A percentile compares a stretch with the other conserved stretches of the same genome.
Conservation (phyloP, 768 basidiomycete species). For the Serendipita indica region DNA sequence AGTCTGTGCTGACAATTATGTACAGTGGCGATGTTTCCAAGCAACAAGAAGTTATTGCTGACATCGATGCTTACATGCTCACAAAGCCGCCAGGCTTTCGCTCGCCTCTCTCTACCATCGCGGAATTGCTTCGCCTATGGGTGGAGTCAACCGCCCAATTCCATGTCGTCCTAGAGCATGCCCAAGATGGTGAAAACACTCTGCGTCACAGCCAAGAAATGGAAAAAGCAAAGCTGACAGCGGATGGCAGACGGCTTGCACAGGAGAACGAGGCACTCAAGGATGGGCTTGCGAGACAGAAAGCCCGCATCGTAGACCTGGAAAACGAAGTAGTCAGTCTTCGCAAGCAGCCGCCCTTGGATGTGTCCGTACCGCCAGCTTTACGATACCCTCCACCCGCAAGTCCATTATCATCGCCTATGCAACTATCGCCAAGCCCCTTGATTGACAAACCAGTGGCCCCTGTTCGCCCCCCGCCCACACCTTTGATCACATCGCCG, state of each 20-base stretch:
- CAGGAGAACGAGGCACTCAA: background rate
- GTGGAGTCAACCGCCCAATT: background rate
- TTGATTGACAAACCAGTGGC: too few species aligned
- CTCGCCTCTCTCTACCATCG: background rate
- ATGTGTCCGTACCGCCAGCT: too few species aligned
- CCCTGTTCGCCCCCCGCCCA: too few species aligned
- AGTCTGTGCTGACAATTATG: background rate
- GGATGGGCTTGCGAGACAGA: background rate
- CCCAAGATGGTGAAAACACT: background rate
- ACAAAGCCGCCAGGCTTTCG: background rate
- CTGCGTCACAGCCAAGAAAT: background rate
- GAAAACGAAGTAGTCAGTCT: background rate
- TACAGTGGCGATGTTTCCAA: background rate
- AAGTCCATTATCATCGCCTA: too few species aligned
- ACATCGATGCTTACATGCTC: background rate
- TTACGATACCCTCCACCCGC: too few species aligned
- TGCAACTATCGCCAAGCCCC: too few species aligned
- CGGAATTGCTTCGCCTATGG: background rate
- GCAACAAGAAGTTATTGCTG: background rate
- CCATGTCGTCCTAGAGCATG: background rate
- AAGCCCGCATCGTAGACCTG: background rate
- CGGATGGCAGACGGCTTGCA: background rate
- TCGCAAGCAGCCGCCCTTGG: too few species aligned
- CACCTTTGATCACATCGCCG: too few species aligned
- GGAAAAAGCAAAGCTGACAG: background rate